Conservation (phyloP, 352 stramenopile genomes). For the Phytophthora tentaculata region DNA sequence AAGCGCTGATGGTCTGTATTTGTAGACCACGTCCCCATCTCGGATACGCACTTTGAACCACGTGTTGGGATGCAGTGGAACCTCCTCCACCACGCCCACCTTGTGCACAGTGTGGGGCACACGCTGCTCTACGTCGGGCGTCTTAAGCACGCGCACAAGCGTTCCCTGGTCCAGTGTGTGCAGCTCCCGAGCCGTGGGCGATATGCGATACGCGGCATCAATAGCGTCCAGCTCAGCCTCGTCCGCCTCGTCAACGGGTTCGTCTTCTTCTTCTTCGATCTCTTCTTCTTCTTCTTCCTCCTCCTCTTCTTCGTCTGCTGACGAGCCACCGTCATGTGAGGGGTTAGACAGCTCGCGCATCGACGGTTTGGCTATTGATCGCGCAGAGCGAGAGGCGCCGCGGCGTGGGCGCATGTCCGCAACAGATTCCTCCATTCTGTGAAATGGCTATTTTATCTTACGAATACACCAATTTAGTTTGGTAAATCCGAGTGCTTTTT, state of each 20-base stretch:
- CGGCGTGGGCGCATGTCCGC: constrained; percentile 37
- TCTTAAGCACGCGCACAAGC: constrained; percentile 75
- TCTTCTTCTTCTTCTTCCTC: constrained; percentile 66
- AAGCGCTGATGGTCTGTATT: constrained; percentile 83
- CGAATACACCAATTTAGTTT: no score
- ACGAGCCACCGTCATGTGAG: constrained; percentile 24
- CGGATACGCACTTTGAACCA: constrained; percentile 88
- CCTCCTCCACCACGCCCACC: constrained; percentile 82
- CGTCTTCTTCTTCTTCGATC: constrained; percentile 61
- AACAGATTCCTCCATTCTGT: constrained; percentile 28
- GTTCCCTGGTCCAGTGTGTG: constrained; percentile 63
- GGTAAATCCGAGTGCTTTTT: no score
- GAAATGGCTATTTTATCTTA: no score
- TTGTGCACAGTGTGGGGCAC: constrained; percentile 84
- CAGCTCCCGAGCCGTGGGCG: constrained; percentile 46
- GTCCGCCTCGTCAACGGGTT: constrained; percentile 53
- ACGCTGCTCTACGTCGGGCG: constrained; percentile 82
- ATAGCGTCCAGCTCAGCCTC: constrained; percentile 42
- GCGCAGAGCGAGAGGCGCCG: constrained; percentile 47
- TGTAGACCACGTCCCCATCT: constrained; percentile 88
- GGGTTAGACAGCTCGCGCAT: constrained; percentile 20
- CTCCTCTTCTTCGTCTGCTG: constrained; percentile 48
- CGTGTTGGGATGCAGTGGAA: constrained; percentile 85
- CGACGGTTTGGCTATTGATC: constrained; percentile 45
- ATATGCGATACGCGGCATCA: constrained; percentile 32